Conservation (phyloP, 139 green algal genomes). For the Microglena sp. region DNA sequence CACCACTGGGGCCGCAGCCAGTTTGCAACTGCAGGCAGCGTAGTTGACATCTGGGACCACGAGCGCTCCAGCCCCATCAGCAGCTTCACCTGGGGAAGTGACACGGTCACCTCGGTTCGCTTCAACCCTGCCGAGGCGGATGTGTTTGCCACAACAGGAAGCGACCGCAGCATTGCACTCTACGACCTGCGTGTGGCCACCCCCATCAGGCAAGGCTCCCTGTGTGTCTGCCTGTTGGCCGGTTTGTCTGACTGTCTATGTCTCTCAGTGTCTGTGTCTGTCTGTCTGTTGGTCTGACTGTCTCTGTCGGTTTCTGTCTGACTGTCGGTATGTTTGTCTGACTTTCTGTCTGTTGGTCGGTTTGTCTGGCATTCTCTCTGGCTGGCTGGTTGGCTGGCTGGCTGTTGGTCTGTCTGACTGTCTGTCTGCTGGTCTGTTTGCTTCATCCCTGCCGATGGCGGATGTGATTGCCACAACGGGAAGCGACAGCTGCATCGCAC, state of each 20-base stretch:
- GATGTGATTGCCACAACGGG: conserved; percentile 85
- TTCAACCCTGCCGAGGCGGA: conserved; percentile 94
- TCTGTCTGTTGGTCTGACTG: background rate
- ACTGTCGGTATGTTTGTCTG: background rate
- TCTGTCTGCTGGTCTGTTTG: background rate
- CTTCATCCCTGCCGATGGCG: conserved; percentile 68
- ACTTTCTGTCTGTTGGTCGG: background rate
- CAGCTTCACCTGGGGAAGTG: conserved; percentile 83
- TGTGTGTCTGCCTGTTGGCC: background rate
- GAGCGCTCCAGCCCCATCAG: conserved; percentile 69
- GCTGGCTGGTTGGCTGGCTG: background rate
- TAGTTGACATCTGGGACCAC: conserved; percentile 91
- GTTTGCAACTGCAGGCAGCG: conserved; percentile 80
- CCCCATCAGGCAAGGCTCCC: conserved; percentile 53
- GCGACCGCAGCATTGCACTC: conserved; percentile 83
- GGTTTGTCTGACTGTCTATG: background rate
- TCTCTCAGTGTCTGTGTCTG: background rate
- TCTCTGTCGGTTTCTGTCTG: background rate
- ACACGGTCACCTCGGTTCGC: conserved; percentile 74
- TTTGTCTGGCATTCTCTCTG: background rate
- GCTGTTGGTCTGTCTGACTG: background rate
- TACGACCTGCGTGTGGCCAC: conserved; percentile 85
- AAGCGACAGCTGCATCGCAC: conserved; percentile 79
- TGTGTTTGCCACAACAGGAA: conserved; percentile 79
- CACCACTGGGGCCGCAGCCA: conserved; percentile 61